Conservation (phyloP, 1,139 yeast genomes). For the Wickerhamiella infanticola region DNA sequence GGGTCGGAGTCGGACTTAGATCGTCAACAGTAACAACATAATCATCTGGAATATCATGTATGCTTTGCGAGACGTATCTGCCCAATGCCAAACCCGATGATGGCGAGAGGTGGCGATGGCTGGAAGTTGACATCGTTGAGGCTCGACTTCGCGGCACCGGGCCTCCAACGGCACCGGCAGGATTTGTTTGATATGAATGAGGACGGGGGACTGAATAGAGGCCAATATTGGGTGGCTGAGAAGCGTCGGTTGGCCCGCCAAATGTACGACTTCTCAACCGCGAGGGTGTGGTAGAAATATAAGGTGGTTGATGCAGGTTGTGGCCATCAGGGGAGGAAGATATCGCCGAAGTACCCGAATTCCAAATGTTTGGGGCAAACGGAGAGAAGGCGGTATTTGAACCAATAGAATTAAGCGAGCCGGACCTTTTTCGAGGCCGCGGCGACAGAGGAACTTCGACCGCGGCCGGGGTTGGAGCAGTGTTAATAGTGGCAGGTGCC, state of each 20-base stretch:
- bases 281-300: background rate
- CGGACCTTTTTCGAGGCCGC: background rate
- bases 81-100: conserved; percentile 4
- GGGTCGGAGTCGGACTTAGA: conserved; percentile 39
- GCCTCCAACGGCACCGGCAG: background rate
- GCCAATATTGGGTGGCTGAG: background rate
- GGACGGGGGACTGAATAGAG: background rate
- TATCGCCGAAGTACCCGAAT: background rate
- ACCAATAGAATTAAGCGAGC: conserved; percentile 5
- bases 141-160: background rate
- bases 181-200: background rate
- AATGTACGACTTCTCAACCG: background rate
- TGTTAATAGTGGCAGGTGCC: conserved; percentile 6
- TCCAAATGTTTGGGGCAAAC: background rate
- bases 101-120: background rate
- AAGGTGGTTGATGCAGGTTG: background rate
- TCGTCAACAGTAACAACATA: conserved; percentile 12
- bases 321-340: background rate
- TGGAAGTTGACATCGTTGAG: background rate
- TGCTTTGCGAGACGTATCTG: background rate
- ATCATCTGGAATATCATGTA: conserved; percentile 4
- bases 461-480: background rate
- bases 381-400: conserved; percentile 12
- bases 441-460: conserved; percentile 1
- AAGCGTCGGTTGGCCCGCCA: background rate